A percentile compares a stretch with the other conserved stretches of the same genome.
phyloP scores from a whole-genome alignment of 805 yeast genomes.

The Ogataea siamensis region DNA sequence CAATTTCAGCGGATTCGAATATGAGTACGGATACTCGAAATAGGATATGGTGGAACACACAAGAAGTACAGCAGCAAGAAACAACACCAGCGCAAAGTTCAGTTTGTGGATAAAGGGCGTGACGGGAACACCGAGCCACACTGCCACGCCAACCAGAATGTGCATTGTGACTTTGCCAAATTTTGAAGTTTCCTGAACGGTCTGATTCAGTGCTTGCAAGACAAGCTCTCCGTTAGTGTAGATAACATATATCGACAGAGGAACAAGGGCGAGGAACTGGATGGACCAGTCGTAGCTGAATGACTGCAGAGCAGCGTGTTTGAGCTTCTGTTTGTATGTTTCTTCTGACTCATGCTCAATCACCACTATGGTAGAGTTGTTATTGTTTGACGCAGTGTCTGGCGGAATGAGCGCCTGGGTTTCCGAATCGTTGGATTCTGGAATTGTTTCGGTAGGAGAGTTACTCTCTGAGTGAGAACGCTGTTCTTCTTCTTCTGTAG shows the following conservation, averaged over 20 bases:
- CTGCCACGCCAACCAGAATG: constrained; percentile 35
- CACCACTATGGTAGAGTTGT: constrained; percentile 20
- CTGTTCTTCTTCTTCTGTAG: constrained; percentile 17
- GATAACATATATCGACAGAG: constrained; percentile 55
- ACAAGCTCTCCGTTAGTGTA: constrained; percentile 54
- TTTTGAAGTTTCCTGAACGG: constrained; percentile 61
- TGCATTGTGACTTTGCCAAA: constrained; percentile 41
- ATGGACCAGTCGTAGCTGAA: constrained; percentile 78
- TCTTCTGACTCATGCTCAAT: constrained; percentile 30
- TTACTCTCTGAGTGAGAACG: constrained; percentile 11
- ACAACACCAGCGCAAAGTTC: constrained; percentile 49
- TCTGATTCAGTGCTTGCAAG: constrained; percentile 65
- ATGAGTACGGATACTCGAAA: constrained; percentile 57
- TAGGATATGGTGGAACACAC: constrained; percentile 39
- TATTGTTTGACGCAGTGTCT: constrained; percentile 6
- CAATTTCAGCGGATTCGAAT: constrained; percentile 64
- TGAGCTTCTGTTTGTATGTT: constrained; percentile 27
- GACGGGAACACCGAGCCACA: constrained; percentile 47
- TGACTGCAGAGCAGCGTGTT: constrained; percentile 38
- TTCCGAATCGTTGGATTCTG: constrained; percentile 19
- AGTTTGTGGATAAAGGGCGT: constrained; percentile 70
- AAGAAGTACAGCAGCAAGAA: constrained; percentile 39
- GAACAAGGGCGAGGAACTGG: constrained; percentile 68
- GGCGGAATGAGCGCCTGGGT: constrained; percentile 22
- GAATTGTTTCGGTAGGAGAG: constrained; percentile 5